A percentile compares a stretch with the other conserved stretches of the same genome.
phyloP scores from a whole-genome alignment of 768 basidiomycete species.

The Termitomyces titanicus region DNA sequence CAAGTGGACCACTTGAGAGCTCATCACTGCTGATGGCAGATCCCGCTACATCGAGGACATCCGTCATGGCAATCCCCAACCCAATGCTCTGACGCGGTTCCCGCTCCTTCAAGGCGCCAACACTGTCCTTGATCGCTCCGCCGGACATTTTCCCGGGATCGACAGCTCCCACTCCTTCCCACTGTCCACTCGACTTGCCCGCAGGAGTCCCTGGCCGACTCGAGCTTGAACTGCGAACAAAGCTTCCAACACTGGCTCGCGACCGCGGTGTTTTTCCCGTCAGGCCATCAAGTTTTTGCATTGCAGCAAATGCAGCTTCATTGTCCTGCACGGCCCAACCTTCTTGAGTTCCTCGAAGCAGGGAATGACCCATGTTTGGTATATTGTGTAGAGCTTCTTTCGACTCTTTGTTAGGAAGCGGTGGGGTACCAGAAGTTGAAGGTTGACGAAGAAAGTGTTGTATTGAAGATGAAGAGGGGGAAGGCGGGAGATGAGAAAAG shows the following conservation, averaged over 20 bases:
- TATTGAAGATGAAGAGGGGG: conserved; percentile 87
- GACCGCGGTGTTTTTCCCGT: conserved; percentile 72
- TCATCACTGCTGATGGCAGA: conserved; percentile 59
- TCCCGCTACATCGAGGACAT: conserved; percentile 35
- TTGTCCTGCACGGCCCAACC: conserved; percentile 89
- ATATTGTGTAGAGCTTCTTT: conserved; percentile 44
- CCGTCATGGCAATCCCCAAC: conserved; percentile 30
- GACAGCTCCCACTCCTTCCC: conserved; percentile 63
- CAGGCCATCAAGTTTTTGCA: conserved; percentile 90
- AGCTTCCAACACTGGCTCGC: conserved; percentile 72
- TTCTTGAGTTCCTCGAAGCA: conserved; percentile 84
- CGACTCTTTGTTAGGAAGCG: conserved; percentile 35
- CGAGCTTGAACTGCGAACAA: conserved; percentile 59
- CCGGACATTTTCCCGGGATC: conserved; percentile 38
- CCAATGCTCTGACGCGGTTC: conserved; percentile 36
- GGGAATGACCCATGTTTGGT: conserved; percentile 77
- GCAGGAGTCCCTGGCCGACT: conserved; percentile 77
- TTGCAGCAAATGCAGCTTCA: conserved; percentile 83
- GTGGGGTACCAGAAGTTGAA: conserved; percentile 35
- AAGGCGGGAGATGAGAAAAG: conserved; percentile 88
- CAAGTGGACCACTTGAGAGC: conserved; percentile 36
- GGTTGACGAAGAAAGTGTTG: conserved; percentile 73
- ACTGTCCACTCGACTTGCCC: conserved; percentile 59
- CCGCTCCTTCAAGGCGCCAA: conserved; percentile 40
- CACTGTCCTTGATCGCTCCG: conserved; percentile 36